phyloP scores from a whole-genome alignment of 2,329 filamentous ascomycete species.

The Ceratocystis albifundus region DNA sequence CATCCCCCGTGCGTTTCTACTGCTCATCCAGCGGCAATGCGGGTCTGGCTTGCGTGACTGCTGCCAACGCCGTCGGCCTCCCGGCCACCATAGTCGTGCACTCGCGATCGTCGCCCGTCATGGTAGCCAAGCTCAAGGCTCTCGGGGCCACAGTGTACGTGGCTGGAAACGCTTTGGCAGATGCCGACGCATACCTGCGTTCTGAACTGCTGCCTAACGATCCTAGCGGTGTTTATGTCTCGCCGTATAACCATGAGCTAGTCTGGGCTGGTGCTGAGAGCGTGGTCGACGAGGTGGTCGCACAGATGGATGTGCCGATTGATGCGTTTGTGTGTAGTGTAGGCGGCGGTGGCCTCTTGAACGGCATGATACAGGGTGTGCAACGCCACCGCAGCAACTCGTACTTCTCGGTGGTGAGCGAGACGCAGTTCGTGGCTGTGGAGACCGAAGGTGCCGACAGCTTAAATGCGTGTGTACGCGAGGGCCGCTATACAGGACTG shows the following conservation, averaged over 20 bases:
- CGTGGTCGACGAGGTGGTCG: slow-evolving; percentile 42
- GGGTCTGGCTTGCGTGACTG: slow-evolving; percentile 67
- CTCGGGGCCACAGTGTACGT: slow-evolving; percentile 61
- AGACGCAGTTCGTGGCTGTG: slow-evolving; percentile 52
- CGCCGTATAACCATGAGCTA: slow-evolving; percentile 57
- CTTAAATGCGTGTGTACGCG: slow-evolving; percentile 49
- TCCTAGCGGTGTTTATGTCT: slow-evolving; percentile 48
- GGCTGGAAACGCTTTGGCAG: slow-evolving; percentile 54
- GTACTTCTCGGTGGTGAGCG: slow-evolving; percentile 27
- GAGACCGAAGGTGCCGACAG: slow-evolving; percentile 67
- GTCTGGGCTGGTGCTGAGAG: slow-evolving; percentile 56
- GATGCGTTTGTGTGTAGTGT: slow-evolving; percentile 67
- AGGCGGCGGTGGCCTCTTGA: slow-evolving; percentile 69
- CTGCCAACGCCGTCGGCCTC: slow-evolving; percentile 51
- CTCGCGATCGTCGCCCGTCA: slow-evolving; percentile 49
- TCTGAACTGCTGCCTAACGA: slow-evolving; percentile 45
- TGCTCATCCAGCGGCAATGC: slow-evolving; percentile 74
- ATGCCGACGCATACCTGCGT: slow-evolving; percentile 57
- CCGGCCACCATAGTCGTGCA: slow-evolving; percentile 69
- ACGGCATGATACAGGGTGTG: slow-evolving; percentile 51
- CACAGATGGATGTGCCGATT: slow-evolving; percentile 38
- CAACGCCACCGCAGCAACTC: slow-evolving; percentile 29
- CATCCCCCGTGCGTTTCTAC: slow-evolving; percentile 54
- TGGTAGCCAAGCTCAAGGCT: slow-evolving; percentile 58
- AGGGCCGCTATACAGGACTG: slow-evolving; percentile 49